phyloP scores from a whole-genome alignment of 192 early-diverging fungal genomes.

The Coemansia sp. region DNA sequence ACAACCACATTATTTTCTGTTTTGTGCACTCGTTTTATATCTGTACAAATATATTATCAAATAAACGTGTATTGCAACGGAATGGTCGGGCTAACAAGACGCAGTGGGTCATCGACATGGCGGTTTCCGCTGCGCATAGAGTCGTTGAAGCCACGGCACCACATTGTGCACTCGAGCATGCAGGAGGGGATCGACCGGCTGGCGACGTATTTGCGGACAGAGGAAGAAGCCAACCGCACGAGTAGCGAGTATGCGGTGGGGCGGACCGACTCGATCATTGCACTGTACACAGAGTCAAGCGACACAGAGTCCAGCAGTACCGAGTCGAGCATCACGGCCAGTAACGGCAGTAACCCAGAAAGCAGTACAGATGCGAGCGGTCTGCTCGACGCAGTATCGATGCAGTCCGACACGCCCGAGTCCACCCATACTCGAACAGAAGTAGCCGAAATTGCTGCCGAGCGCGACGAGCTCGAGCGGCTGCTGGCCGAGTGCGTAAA shows the following conservation, averaged over 20 bases:
- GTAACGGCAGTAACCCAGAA: conserved; percentile 17
- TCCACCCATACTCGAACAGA: background rate
- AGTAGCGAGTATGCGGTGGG: background rate
- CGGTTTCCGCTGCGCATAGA: conserved; percentile 38
- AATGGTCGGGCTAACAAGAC: background rate
- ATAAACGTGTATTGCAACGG: background rate
- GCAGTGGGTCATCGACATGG: conserved; percentile 11
- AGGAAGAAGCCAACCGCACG: conserved; percentile 19
- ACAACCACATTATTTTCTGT: background rate
- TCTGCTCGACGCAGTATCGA: conserved; percentile 19
- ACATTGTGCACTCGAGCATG: conserved; percentile 40
- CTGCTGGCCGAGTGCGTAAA: conserved; percentile 40
- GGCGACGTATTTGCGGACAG: conserved; percentile 34
- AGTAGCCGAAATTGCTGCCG: background rate
- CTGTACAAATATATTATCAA: background rate
- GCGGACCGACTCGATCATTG: conserved; percentile 30
- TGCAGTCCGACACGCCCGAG: conserved; percentile 32
- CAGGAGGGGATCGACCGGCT: conserved; percentile 41
- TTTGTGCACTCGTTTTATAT: background rate
- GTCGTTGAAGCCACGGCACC: conserved; percentile 28
- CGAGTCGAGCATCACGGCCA: conserved; percentile 14
- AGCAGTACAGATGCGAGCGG: conserved; percentile 8
- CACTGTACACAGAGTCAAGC: conserved; percentile 19
- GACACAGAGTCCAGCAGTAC: no score
- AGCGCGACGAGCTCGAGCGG: conserved; percentile 21